These are phyloP conservation scores for Pseudomonodictys pantanalensis DNA, from an alignment of 495 filamentous ascomycete species.

Conservation along the genomic window DNA sequence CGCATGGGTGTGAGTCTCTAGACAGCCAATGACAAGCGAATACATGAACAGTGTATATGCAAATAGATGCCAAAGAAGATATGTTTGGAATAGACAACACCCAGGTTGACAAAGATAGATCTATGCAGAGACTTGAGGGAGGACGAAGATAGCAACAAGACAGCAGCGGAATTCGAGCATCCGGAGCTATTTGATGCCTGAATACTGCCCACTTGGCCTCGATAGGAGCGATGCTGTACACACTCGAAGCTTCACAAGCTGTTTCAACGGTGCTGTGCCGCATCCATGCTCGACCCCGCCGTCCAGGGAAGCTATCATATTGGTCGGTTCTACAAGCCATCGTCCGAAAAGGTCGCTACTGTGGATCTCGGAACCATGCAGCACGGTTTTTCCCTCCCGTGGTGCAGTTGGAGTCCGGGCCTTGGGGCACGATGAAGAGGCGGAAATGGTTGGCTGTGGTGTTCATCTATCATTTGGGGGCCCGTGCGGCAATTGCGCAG, in stretches of 20 bases:
- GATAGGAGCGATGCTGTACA: background rate
- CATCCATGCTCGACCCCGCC: conserved; percentile 10
- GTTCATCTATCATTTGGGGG: background rate
- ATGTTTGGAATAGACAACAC: too few relatives aligned
- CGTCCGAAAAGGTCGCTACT: background rate
- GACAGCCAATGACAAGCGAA: conserved; percentile 1
- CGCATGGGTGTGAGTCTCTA: conserved; percentile 6
- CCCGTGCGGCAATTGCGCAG: conserved; percentile 11
- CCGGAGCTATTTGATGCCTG: conserved; percentile 7
- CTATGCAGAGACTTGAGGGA: background rate
- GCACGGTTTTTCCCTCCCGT: background rate
- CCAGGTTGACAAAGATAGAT: too few relatives aligned
- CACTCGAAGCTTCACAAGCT: background rate
- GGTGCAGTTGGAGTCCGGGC: too few relatives aligned
- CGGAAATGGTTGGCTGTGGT: conserved; percentile 9
- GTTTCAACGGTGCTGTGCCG: conserved; percentile 22
- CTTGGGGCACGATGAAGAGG: too few relatives aligned
- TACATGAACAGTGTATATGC: background rate
- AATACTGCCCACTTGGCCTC: too few relatives aligned
- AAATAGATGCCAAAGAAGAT: background rate
- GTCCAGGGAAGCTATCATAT: background rate
- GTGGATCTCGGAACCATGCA: background rate
- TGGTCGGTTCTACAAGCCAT: background rate
- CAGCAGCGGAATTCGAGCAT: background rate
- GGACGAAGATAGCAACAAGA: background rate